Percentiles rank a stretch among this genome's conserved stretches.
These are phyloP conservation scores for Tympanopsis confertula DNA, from an alignment of 2,329 filamentous ascomycete genomes.

Conservation along the genomic window DNA sequence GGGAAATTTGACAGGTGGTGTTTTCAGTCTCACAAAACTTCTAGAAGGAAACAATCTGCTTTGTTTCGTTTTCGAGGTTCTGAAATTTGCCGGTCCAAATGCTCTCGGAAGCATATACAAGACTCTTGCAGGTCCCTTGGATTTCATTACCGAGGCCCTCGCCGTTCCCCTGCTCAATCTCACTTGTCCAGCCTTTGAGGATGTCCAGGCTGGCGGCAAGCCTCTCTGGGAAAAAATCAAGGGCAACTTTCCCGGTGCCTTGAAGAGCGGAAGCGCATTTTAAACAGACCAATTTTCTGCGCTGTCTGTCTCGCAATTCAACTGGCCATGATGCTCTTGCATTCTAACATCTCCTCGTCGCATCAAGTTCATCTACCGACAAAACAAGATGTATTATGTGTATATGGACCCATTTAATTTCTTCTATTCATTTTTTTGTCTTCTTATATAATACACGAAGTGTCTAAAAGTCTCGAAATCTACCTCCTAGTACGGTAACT, in stretches of 20 bases:
- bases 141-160: slow-evolving; percentile 20
- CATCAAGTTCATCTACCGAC: no score
- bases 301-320: no score
- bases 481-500: no score
- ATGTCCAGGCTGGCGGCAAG: slow-evolving; percentile 12
- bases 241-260: slow-evolving; percentile 8
- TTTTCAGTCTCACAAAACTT: slow-evolving; percentile 27
- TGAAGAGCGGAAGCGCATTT: slow-evolving; percentile 5
- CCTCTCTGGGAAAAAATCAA: slow-evolving; percentile 6
- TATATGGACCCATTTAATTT: no score
- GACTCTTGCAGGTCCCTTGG: slow-evolving; percentile 15
- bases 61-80: slow-evolving; percentile 24
- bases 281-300: no score
- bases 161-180: slow-evolving; percentile 12
- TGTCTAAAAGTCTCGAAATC: no score
- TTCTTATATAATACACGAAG: no score
- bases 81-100: slow-evolving; percentile 27
- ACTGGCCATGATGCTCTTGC: no score
- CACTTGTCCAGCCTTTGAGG: slow-evolving; percentile 14
- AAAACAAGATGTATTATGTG: no score
- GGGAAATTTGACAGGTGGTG: slow-evolving; percentile 26
- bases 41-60: slow-evolving; percentile 32
- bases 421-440: no score
- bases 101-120: slow-evolving; percentile 22
- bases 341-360: no score